Conservation (phyloP, 495 filamentous ascomycete genomes). For the Darksidea phi region DNA sequence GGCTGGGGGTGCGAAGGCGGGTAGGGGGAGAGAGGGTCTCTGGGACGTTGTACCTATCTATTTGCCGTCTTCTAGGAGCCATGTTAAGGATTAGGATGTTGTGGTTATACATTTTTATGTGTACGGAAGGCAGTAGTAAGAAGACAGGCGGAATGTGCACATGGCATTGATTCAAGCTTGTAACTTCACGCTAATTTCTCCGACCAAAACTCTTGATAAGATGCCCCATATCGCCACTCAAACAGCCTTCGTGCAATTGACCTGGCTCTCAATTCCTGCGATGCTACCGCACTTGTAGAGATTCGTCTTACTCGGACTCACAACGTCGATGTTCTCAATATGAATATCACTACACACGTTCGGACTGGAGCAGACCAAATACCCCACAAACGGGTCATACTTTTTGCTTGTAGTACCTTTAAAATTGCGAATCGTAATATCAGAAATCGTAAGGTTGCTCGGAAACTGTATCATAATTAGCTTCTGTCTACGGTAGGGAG, state of each 20-base stretch:
- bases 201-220: too few species aligned
- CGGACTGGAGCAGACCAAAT: conserved; percentile 58
- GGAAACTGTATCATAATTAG: too few species aligned
- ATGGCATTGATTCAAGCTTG: too few species aligned
- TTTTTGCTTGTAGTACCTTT: conserved; percentile 54
- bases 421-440: conserved; percentile 40
- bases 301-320: conserved; percentile 52
- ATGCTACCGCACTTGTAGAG: conserved; percentile 58
- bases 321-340: conserved; percentile 48
- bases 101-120: too few species aligned
- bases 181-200: too few species aligned
- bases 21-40: conserved; percentile 5
- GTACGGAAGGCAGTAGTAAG: too few species aligned
- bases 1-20: conserved; percentile 7
- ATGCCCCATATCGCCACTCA: too few species aligned
- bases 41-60: neutral
- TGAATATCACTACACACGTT: conserved; percentile 54
- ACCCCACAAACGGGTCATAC: conserved; percentile 50
- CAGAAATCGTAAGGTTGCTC: conserved; percentile 57
- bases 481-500: too few species aligned
- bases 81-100: conserved; percentile 2
- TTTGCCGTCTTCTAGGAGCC: neutral
- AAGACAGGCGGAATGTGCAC: too few species aligned
- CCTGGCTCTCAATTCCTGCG: conserved; percentile 41
- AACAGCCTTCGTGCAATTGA: conserved; percentile 45